A percentile compares a stretch with the other conserved stretches of the same genome.
phyloP scores from a whole-genome alignment of 2,329 filamentous ascomycete genomes.

The Penicillium decumbens region DNA sequence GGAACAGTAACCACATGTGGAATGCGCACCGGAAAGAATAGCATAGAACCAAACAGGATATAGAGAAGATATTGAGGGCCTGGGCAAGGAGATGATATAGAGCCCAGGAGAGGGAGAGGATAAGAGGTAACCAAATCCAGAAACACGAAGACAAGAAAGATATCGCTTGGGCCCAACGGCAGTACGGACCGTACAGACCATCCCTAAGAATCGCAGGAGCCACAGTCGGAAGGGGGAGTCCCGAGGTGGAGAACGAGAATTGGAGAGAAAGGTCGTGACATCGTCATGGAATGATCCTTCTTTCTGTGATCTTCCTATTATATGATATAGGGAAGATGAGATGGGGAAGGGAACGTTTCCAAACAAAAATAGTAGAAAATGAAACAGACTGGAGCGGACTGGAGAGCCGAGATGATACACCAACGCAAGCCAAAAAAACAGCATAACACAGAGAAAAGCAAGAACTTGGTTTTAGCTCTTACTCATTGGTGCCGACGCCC shows the following conservation, averaged over 20 bases:
- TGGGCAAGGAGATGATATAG: background rate
- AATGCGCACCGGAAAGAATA: background rate
- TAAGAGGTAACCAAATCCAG: background rate
- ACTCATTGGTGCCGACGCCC: conserved; percentile 35
- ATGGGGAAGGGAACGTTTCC: background rate
- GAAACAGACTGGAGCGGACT: conserved; percentile 5
- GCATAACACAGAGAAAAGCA: conserved; percentile 5
- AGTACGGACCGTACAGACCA: conserved; percentile 15
- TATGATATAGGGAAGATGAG: background rate
- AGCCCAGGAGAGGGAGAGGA: background rate
- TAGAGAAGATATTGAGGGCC: background rate
- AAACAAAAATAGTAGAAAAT: conserved; percentile 9
- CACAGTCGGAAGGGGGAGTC: conserved; percentile 15
- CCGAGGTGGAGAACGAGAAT: conserved; percentile 18
- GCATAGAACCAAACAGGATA: background rate
- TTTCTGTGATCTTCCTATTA: conserved; percentile 7
- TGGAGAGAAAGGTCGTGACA: conserved; percentile 30
- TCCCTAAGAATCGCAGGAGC: conserved; percentile 22
- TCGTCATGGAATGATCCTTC: conserved; percentile 23
- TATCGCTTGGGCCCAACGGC: background rate
- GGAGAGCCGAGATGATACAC: conserved; percentile 12
- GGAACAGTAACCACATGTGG: background rate
- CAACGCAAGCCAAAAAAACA: conserved; percentile 2
- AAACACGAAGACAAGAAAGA: background rate
- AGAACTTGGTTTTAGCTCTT: conserved; percentile 14